A percentile compares a stretch with the other conserved stretches of the same genome.
phyloP scores from a whole-genome alignment of 2,329 filamentous ascomycete genomes.

The Paecilomyces niveus region DNA sequence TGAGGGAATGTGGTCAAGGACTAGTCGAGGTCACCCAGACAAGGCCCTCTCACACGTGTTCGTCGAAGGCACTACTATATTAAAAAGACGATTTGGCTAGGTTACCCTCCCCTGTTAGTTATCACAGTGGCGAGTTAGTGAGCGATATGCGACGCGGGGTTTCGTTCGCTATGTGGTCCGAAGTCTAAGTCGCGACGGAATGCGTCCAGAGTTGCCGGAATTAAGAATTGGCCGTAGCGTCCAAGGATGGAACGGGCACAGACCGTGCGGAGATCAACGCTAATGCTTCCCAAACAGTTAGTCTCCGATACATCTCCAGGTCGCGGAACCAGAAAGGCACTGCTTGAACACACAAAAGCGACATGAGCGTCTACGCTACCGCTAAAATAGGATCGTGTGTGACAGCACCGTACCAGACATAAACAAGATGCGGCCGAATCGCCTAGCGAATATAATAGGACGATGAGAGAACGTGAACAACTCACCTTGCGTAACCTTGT shows the following conservation, averaged over 20 bases:
- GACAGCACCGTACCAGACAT: not conserved
- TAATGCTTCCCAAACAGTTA: not conserved
- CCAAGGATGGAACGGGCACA: not conserved
- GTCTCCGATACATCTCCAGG: not conserved
- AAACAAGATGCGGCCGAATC: not conserved
- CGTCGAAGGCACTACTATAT: not conserved
- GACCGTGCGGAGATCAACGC: not conserved
- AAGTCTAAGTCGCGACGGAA: not conserved
- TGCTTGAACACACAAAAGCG: not conserved
- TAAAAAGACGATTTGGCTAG: not conserved
- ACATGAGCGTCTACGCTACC: not conserved
- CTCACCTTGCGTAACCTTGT: not conserved
- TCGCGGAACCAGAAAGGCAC: not conserved
- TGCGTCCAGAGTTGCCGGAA: not conserved
- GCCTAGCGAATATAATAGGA: not conserved
- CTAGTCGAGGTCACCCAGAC: constrained; percentile 14
- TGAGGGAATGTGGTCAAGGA: constrained; percentile 24
- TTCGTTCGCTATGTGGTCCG: not conserved
- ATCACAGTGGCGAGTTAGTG: not conserved
- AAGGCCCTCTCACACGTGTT: constrained; percentile 7
- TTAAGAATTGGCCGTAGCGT: not conserved
- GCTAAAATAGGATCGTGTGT: not conserved
- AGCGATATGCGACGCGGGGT: not conserved
- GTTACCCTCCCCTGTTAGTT: not conserved
- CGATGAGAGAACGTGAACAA: not conserved